These are phyloP conservation scores for Lactarius akahatsu DNA, from an alignment of 768 basidiomycete genomes.

Conservation along the genomic window DNA sequence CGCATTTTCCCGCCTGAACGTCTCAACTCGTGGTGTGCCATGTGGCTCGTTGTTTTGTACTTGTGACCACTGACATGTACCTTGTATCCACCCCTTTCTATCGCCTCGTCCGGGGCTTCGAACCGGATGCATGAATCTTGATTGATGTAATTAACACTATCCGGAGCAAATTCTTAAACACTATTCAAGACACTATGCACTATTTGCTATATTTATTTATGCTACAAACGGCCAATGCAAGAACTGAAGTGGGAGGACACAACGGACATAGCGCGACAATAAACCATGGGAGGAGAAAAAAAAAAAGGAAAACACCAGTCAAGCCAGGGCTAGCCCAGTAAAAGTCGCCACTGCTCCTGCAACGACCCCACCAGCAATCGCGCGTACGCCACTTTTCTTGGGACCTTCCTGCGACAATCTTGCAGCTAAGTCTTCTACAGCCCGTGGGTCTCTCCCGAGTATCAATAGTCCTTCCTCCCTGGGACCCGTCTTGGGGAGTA, in stretches of 20 bases:
- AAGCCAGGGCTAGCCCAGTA: conserved; percentile 28
- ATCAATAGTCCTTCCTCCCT: conserved; percentile 25
- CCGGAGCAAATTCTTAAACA: background rate
- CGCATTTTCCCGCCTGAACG: background rate
- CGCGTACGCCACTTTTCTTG: conserved; percentile 17
- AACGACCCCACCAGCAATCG: conserved; percentile 25
- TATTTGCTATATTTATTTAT: conserved; percentile 4
- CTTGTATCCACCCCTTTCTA: conserved; percentile 1
- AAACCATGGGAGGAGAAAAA: background rate
- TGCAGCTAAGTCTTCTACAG: conserved; percentile 22
- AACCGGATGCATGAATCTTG: background rate
- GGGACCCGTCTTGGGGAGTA: conserved; percentile 13
- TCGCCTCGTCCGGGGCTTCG: background rate
- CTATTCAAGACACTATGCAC: background rate
- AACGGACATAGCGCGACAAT: conserved; percentile 6
- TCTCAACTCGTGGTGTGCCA: background rate
- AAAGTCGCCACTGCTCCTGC: conserved; percentile 30
- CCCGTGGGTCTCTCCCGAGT: conserved; percentile 25
- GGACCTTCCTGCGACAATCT: conserved; percentile 13
- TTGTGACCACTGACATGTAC: background rate
- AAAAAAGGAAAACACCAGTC: background rate
- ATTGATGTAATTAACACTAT: background rate
- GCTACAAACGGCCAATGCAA: background rate
- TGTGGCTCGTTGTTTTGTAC: background rate
- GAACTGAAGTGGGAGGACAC: background rate